Evolutionary conservation across 169 alveolate species (phyloP), one percentile per base, ranked within the genome.

Genomic region (Neospora caninum): DNA sequence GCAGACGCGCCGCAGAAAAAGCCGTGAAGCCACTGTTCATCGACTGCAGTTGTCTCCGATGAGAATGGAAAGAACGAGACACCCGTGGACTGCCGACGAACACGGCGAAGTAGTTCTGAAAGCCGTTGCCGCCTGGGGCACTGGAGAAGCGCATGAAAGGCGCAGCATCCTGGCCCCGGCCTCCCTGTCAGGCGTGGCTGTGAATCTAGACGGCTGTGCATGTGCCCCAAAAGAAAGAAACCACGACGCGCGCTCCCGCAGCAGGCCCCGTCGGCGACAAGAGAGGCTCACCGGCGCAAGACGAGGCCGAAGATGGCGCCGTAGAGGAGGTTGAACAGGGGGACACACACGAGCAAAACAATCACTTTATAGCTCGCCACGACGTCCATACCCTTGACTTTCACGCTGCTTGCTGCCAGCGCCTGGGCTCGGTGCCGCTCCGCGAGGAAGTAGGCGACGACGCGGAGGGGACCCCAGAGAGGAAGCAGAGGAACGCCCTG

Each of bases 291-390:
- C 92, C 36, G 27, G 36, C 49, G 64, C 22, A 88, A 88, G 84
- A 88, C 34, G 92, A 96, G 42, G 73, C 98, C 98, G 86, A 98
- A 96, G 53, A 97, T 41, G 70, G 97, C 94, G 6, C 98, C 99
- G 95, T 97, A 97, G 49, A 96, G 82, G 64, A 97, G 87, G 92
- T 97, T 98, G 93, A 98, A 96, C n/a, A 97, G 93, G 38, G 99
- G 99, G 41, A 98, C 95, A 38, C 97, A 84, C 34, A 97, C 99
- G 88, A 98, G 92, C 58, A 97, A 96, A 36, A 98, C 99, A 92
- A 98, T 94, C n/a, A 97, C 96, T 96, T 98, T 98, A 96, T 97
- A 98, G 82, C 98, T 97, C 34, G 98, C 98, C 70, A 97, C 97
- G 64, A 98, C 99, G 91, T 97, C 99, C n/a, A 97, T 94, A 18